Evolutionary conservation across 2,329 filamentous ascomycete genomes (phyloP).

Genomic region (Harringtonia lauricola): DNA sequence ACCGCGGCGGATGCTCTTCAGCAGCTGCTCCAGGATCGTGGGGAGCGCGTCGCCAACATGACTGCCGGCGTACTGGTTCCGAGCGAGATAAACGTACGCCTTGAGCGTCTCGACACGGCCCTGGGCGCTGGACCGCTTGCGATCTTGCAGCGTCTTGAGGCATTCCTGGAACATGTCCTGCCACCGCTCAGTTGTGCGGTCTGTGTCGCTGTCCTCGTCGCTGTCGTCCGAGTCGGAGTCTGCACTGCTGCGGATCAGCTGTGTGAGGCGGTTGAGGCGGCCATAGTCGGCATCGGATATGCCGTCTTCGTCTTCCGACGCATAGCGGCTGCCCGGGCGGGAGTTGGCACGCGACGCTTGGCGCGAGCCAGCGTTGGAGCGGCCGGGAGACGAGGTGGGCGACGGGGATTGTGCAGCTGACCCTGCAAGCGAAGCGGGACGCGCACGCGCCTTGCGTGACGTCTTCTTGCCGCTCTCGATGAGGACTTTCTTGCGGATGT

Average conservation of each 20-base stretch:
- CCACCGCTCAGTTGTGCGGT: conserved; percentile 37
- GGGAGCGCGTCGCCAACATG: conserved; percentile 46
- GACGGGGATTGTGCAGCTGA: conserved; percentile 39
- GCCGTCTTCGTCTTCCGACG: conserved; percentile 50
- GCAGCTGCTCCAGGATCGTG: conserved; percentile 54
- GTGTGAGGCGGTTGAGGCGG: neutral
- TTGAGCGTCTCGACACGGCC: conserved; percentile 55
- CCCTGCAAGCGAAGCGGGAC: conserved; percentile 43
- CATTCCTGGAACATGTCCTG: conserved; percentile 48
- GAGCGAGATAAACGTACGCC: conserved; percentile 53
- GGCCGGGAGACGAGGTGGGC: conserved; percentile 44
- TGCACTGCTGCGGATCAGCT: too few relatives aligned
- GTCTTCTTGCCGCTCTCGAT: conserved; percentile 60
- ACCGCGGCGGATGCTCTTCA: conserved; percentile 59
- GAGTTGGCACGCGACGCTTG: conserved; percentile 46
- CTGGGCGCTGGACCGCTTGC: conserved; percentile 67
- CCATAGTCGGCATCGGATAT: neutral
- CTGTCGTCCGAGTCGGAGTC: conserved; percentile 33
- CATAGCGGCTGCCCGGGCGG: conserved; percentile 41
- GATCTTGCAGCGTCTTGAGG: conserved; percentile 58
- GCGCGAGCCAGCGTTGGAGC: conserved; percentile 30
- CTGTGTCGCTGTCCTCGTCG: conserved; percentile 48
- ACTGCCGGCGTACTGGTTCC: conserved; percentile 54
- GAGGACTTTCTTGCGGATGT: conserved; percentile 57
- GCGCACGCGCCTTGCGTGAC: conserved; percentile 54